Conservation (phyloP, 2,329 filamentous ascomycete genomes). For the Penicillium sp. region DNA sequence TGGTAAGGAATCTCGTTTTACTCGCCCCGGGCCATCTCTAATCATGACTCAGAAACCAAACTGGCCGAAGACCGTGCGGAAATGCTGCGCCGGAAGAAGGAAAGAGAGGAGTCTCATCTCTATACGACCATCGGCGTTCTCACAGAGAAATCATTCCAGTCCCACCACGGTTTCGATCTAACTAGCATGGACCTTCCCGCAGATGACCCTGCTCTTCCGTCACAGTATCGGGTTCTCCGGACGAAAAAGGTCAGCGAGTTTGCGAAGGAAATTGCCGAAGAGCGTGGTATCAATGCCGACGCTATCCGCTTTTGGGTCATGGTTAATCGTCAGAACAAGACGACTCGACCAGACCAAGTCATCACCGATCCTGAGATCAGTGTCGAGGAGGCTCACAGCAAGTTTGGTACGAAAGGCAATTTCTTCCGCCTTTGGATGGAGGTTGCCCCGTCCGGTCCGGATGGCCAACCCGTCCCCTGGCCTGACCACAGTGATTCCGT, state of each 20-base stretch:
- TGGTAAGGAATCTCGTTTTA: constrained; percentile 51
- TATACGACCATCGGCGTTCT: constrained; percentile 84
- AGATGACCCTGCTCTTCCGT: constrained; percentile 68
- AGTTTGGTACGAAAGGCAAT: constrained; percentile 65
- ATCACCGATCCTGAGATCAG: constrained; percentile 74
- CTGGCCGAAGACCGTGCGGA: constrained; percentile 78
- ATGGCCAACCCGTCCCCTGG: constrained; percentile 68
- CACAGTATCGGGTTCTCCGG: constrained; percentile 68
- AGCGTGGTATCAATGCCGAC: constrained; percentile 65
- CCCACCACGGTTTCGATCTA: constrained; percentile 81
- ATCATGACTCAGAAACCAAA: constrained; percentile 56
- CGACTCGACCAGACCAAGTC: constrained; percentile 82
- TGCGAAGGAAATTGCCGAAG: constrained; percentile 65
- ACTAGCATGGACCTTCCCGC: constrained; percentile 62
- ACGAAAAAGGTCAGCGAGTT: constrained; percentile 76
- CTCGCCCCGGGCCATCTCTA: constrained; percentile 11
- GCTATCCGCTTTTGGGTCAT: constrained; percentile 87
- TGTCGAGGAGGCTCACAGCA: constrained; percentile 68
- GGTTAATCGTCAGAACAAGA: constrained; percentile 98
- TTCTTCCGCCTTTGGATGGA: constrained; percentile 84
- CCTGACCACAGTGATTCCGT: constrained; percentile 57
- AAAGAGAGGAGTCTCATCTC: constrained; percentile 89
- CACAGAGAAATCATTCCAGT: constrained; percentile 74
- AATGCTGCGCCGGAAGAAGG: constrained; percentile 74
- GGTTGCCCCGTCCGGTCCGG: constrained; percentile 64